Evolutionary conservation across 371 early-diverging fungal species (phyloP), one percentile per base, ranked within the genome.

Genomic region (Mortierella sp.): DNA sequence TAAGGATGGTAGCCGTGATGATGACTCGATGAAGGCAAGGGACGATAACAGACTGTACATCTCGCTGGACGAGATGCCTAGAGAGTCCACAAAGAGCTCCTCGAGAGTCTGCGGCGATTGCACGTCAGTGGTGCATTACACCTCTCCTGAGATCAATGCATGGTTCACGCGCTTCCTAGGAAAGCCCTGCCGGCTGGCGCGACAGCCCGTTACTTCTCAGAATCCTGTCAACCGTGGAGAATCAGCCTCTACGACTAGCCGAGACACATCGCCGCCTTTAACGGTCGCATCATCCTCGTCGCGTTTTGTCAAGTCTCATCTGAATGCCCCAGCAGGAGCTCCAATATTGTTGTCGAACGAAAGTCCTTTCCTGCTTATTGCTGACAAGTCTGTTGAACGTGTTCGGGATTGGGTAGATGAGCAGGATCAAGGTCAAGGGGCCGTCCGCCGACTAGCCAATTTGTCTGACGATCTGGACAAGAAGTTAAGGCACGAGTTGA

Each of bases 331-430:
- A 3, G 58, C 50, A 10, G 67, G 67, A 14, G 64, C 62, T 14
- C 64, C 69, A 12, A 67, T 81, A 45, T 78, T 86, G 6, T 84
- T 91, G 48, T 83, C 88, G 41, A 91, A 90, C 62, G 83, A 87
- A 54, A 83, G 88, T 16, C 90, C 85, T n/a, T 87, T 87, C 67
- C 78, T 90, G 45, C 49, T 90, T 58, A 82, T 89, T 30, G 82
- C 88, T 14, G 66, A 68, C 26, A 74, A 84, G 49, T 88, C 89
- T 51, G 83, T 85, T 0, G 65, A 81, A 39, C 64, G 82, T 53
- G 80, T 89, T 2, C 79, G 80, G 13, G 56, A 71, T 12, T 80
- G 83, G 80, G 78, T 89, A 8, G 54, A 68, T n/a, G 76, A 81
- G 26, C 62, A 65, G 10, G 60, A 64, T 55, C 47, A 58, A 3